Conservation (phyloP, 1,284 basidiomycete species). For the Austroboletus niveus region DNA sequence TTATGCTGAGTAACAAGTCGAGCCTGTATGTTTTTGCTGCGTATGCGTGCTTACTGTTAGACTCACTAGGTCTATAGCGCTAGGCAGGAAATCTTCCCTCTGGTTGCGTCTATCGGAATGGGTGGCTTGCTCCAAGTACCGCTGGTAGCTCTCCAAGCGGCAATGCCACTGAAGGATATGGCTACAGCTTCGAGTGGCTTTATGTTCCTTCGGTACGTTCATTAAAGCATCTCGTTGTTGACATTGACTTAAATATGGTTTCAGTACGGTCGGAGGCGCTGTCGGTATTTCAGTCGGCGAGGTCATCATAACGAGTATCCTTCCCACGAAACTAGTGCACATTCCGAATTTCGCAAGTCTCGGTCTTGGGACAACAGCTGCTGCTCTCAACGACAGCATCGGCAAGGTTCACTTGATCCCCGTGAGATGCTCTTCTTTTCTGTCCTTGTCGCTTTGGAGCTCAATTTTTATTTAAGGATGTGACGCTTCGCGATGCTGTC, state of each 20-base stretch:
- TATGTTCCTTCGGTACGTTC: conserved; percentile 60
- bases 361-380: conserved; percentile 48
- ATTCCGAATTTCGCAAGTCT: conserved; percentile 44
- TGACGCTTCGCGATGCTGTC: conserved; percentile 45
- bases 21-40: conserved; percentile 40
- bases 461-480: conserved; percentile 39
- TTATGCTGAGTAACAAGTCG: conserved; percentile 40
- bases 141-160: conserved; percentile 71
- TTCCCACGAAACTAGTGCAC: conserved; percentile 46
- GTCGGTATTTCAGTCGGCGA: conserved; percentile 74
- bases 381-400: conserved; percentile 57
- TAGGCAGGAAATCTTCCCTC: conserved; percentile 56
- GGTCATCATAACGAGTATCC: conserved; percentile 62
- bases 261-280: conserved; percentile 72
- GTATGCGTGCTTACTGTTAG: background rate
- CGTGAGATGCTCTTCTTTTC: conserved; percentile 32
- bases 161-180: conserved; percentile 82
- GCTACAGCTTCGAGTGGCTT: conserved; percentile 72
- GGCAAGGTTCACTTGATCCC: conserved; percentile 51
- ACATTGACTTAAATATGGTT: background rate
- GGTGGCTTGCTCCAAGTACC: conserved; percentile 70
- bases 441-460: background rate
- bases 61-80: conserved; percentile 40
- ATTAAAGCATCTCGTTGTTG: background rate
- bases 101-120: conserved; percentile 60